Conservation (phyloP, 2,329 filamentous ascomycete genomes). For the Cryphonectria naterciae region DNA sequence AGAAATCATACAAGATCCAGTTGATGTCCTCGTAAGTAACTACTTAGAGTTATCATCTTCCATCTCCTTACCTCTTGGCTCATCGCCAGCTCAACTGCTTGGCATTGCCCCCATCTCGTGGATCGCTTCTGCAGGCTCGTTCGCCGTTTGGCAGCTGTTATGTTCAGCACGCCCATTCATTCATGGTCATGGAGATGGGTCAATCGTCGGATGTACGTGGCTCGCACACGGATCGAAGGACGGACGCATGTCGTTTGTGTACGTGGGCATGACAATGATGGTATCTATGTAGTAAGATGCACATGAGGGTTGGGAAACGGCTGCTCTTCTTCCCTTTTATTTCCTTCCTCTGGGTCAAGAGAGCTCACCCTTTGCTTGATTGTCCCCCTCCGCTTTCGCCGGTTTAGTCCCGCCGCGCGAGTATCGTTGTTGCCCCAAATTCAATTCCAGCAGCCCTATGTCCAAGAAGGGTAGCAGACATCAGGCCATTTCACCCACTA, state of each 20-base stretch:
- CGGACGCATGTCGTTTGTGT: not conserved
- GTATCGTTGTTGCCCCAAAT: constrained; percentile 4
- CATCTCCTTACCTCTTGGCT: not conserved
- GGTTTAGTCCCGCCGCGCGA: not conserved
- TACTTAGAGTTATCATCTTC: not conserved
- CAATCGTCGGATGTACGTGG: not conserved
- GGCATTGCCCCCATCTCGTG: not conserved
- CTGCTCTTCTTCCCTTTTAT: constrained; percentile 1
- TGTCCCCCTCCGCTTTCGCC: not conserved
- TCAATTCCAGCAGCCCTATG: constrained; percentile 11
- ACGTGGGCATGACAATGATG: not conserved
- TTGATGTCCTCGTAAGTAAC: not conserved
- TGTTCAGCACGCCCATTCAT: not conserved
- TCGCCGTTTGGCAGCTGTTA: not conserved
- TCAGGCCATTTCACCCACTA: constrained; percentile 24
- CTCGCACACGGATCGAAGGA: not conserved
- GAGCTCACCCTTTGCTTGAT: not conserved
- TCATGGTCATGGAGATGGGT: not conserved
- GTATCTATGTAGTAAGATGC: not conserved
- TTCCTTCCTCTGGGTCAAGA: not conserved
- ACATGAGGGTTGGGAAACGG: not conserved
- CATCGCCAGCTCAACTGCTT: not conserved
- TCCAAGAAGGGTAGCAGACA: constrained; percentile 11
- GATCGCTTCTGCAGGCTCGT: not conserved
- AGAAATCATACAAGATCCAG: not conserved